Percentiles rank a stretch among this genome's conserved stretches.
These are phyloP conservation scores for Cyclanthera cordifolia DNA, from an alignment of 306 rosid species.

Conservation along the genomic window DNA sequence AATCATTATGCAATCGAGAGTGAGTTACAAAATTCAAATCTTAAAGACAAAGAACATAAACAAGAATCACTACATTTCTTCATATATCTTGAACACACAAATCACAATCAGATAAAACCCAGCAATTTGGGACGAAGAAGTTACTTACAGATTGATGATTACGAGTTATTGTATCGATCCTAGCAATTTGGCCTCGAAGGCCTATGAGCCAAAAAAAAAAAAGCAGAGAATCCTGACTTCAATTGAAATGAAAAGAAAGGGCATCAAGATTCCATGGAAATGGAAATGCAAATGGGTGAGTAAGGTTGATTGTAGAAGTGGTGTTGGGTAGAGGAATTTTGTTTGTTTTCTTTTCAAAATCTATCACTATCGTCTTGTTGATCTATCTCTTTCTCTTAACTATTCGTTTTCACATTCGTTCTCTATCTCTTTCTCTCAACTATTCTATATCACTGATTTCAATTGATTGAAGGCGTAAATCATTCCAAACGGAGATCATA, in stretches of 20 bases:
- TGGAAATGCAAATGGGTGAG: too few relatives aligned
- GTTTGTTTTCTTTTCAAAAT: too few relatives aligned
- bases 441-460: too few relatives aligned
- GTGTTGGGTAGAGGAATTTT: not conserved
- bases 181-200: not conserved
- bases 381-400: too few relatives aligned
- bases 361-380: too few relatives aligned
- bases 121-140: not conserved
- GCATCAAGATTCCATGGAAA: not conserved
- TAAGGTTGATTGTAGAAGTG: constrained; percentile 1
- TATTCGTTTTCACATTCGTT: too few relatives aligned
- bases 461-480: too few relatives aligned
- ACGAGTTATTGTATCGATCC: not conserved
- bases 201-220: not conserved
- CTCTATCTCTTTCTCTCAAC: too few relatives aligned
- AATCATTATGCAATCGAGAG: constrained; percentile 3
- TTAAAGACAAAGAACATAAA: not conserved
- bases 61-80: not conserved
- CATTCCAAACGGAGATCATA: too few relatives aligned
- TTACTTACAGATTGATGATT: not conserved
- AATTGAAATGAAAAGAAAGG: not conserved
- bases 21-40: not conserved
- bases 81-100: not conserved
- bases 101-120: not conserved
- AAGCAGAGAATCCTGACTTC: not conserved